Conservation (phyloP, 1,284 basidiomycete genomes). For the Cryptococcus sp. region DNA sequence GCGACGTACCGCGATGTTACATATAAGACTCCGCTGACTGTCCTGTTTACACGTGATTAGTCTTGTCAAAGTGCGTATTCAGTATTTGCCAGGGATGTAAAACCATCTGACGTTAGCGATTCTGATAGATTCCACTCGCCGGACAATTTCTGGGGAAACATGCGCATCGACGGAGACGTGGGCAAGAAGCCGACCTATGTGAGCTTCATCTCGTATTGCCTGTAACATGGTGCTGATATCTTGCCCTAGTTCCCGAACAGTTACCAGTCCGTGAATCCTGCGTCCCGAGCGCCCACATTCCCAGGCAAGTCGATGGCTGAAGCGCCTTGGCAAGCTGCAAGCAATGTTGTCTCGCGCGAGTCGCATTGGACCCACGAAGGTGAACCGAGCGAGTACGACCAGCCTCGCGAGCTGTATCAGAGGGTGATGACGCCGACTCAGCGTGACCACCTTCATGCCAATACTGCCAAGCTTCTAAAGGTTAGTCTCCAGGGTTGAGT, state of each 20-base stretch:
- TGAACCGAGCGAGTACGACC: conserved; percentile 43
- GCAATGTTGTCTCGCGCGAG: conserved; percentile 42
- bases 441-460: conserved; percentile 43
- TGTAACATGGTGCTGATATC: not conserved
- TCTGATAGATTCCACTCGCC: conserved; percentile 37
- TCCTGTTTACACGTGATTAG: not conserved
- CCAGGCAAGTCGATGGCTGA: conserved; percentile 32
- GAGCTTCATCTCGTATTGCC: not conserved
- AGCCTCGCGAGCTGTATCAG: conserved; percentile 43
- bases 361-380: conserved; percentile 46
- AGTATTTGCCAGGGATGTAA: not conserved
- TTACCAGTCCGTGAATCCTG: conserved; percentile 37
- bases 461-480: conserved; percentile 42
- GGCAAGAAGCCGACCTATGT: conserved; percentile 38
- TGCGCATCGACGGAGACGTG: conserved; percentile 44
- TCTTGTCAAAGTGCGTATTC: conserved; percentile 6
- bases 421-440: conserved; percentile 39
- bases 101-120: not conserved
- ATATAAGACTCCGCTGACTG: not conserved
- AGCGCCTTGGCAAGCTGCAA: conserved; percentile 41
- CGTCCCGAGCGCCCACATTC: conserved; percentile 36
- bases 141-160: conserved; percentile 44
- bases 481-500: conserved; percentile 11
- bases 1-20: not conserved
- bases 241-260: conserved; percentile 40